These are phyloP conservation scores for Talaromyces sp. DNA, from an alignment of 2,329 filamentous ascomycete genomes.

Conservation along the genomic window DNA sequence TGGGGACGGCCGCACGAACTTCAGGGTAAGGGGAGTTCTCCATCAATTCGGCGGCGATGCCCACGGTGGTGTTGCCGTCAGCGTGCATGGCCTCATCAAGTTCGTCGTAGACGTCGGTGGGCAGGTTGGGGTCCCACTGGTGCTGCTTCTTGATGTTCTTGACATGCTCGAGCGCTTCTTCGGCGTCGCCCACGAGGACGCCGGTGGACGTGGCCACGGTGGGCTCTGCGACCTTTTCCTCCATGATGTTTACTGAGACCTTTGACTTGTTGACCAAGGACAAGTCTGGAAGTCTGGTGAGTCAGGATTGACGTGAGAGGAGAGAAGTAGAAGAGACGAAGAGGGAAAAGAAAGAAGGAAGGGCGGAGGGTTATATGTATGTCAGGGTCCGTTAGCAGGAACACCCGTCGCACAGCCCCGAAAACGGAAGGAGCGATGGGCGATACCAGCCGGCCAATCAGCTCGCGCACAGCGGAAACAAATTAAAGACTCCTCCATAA, in stretches of 20 bases:
- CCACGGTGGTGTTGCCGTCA: constrained; percentile 55
- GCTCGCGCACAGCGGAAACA: background rate
- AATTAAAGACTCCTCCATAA: background rate
- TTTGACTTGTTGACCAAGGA: background rate
- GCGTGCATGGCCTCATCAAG: constrained; percentile 57
- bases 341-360: background rate
- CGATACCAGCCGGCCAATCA: background rate
- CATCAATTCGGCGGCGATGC: constrained; percentile 58
- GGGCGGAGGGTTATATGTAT: background rate
- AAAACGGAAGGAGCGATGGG: constrained; percentile 3
- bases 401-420: background rate
- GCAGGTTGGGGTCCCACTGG: constrained; percentile 62
- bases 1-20: constrained; percentile 63
- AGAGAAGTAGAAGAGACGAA: background rate
- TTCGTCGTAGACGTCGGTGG: constrained; percentile 60
- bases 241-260: background rate
- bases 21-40: constrained; percentile 67
- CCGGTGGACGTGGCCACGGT: constrained; percentile 23
- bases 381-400: background rate
- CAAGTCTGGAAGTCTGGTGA: background rate
- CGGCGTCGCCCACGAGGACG: constrained; percentile 22
- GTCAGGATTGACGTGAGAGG: background rate
- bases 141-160: constrained; percentile 59
- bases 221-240: constrained; percentile 20
- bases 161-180: constrained; percentile 37